phyloP scores from a whole-genome alignment of 139 green algal genomes.

The Eudorina sp. region DNA sequence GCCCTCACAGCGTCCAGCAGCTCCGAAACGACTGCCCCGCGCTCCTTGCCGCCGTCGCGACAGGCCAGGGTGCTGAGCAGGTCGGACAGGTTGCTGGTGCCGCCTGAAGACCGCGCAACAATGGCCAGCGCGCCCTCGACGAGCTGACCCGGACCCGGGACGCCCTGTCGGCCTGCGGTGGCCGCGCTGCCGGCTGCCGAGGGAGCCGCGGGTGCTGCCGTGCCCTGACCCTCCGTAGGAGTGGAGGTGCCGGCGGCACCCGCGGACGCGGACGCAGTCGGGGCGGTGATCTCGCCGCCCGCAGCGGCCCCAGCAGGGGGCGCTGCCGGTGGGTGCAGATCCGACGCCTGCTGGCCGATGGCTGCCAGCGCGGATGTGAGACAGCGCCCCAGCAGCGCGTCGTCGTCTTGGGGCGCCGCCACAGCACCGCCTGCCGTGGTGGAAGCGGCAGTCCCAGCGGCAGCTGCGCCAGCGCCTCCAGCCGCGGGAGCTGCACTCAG shows the following conservation, averaged over 20 bases:
- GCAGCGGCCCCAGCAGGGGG: neutral
- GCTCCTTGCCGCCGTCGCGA: slow-evolving; percentile 68
- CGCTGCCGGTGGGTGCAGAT: slow-evolving; percentile 24
- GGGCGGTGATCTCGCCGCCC: no score
- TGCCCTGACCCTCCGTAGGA: neutral
- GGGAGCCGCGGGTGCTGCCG: slow-evolving; percentile 8
- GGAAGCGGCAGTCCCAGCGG: slow-evolving; percentile 1
- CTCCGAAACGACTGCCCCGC: slow-evolving; percentile 63
- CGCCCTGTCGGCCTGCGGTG: slow-evolving; percentile 6
- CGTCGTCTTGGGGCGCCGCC: slow-evolving; percentile 35
- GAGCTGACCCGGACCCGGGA: slow-evolving; percentile 60
- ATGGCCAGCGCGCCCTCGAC: slow-evolving; percentile 73
- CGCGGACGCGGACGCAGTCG: neutral
- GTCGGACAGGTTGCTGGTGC: slow-evolving; percentile 64
- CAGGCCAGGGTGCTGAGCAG: slow-evolving; percentile 72
- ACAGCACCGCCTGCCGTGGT: neutral
- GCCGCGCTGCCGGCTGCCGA: slow-evolving; percentile 19
- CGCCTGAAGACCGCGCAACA: slow-evolving; percentile 57
- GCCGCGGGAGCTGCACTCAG: slow-evolving; percentile 28
- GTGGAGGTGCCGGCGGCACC: neutral
- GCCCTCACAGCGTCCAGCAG: slow-evolving; percentile 68
- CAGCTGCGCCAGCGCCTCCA: slow-evolving; percentile 29
- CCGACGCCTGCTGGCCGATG: slow-evolving; percentile 42
- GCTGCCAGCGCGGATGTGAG: slow-evolving; percentile 68
- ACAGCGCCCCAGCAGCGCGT: slow-evolving; percentile 64